Base-by-base conservation (phyloP, 768 basidiomycete genomes). In the Kwoniella mangroviensis region DNA sequence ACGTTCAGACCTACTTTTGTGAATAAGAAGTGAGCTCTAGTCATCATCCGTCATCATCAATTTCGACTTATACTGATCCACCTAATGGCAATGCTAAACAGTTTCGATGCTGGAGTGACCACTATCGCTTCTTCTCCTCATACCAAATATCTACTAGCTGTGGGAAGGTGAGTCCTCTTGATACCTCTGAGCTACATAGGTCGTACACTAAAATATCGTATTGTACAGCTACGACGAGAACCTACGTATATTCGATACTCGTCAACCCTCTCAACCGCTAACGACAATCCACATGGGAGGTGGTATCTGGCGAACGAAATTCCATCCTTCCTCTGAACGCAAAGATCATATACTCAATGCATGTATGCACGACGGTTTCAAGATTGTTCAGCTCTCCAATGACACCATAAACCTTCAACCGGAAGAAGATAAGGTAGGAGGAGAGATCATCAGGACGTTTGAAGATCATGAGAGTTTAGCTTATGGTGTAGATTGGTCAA, bases 331-430 rank as follows among this genome's bases (percentile, higher is more conserved):
- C 4, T 72, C 86, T 2, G 74, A 78, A n/a, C 87, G 94, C 55
- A 87, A 86, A 71, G 77, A 87, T 45, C 92, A 95, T 77, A 86
- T 98, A 1, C 87, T 98, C 21, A 89, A 94, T n/a, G 97, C 95
- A 0, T 94, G 92, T 79, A 99, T 98, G 97, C 95, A 96, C 79
- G 94, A 94, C 72, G 95, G 96, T 11, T 95, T 93, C 87, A 97
- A 97, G 79, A 86, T 96, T 6, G 81, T 94, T 56, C 85, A 83
- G 1, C 88, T 92, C 68, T 68, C 72, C 55, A 66, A 68, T 17
- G 0, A 10, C 10, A 42, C 2, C 1, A 42, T 71, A 22, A 52
- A n/a, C 3, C 49, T 43, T 6, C n/a, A 26, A 58, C 11, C 15
- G 40, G 75, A 45, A 63, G 42, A 45, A 19, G 56, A 41, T 15